Evolutionary conservation across 2,329 filamentous ascomycete species (phyloP).

Genomic region (Aureobasidium sp.): DNA sequence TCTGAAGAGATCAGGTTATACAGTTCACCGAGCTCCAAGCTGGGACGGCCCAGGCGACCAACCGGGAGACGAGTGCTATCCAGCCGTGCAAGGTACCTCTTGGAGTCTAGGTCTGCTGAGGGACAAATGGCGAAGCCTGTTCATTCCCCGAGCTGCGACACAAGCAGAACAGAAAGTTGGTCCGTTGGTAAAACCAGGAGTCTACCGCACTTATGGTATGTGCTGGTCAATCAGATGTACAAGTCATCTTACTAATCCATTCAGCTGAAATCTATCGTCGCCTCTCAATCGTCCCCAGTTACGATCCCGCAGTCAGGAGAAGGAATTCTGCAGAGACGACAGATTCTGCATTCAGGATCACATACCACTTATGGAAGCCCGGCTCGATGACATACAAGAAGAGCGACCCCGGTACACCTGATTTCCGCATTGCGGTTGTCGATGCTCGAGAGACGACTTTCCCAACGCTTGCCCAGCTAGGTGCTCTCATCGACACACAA

Average conservation of each 20-base stretch:
- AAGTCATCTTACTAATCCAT: background rate
- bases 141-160: background rate
- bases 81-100: conserved; percentile 16
- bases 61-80: conserved; percentile 21
- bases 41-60: conserved; percentile 24
- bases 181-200: conserved; percentile 46
- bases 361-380: conserved; percentile 79
- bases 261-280: conserved; percentile 63
- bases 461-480: conserved; percentile 66
- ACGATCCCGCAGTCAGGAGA: conserved; percentile 48
- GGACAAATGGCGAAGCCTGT: conserved; percentile 1
- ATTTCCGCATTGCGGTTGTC: conserved; percentile 79
- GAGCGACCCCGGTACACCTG: conserved; percentile 66
- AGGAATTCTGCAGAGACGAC: conserved; percentile 21
- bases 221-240: background rate
- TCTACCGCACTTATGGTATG: conserved; percentile 48
- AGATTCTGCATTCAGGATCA: conserved; percentile 58
- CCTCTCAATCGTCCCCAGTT: conserved; percentile 64
- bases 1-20: conserved; percentile 75
- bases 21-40: conserved; percentile 63
- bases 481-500: conserved; percentile 63
- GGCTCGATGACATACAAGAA: conserved; percentile 62
- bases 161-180: conserved; percentile 25
- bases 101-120: conserved; percentile 12
- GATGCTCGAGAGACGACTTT: conserved; percentile 65